Conservation (phyloP, 345 rosid species). For the Microcos paniculata region DNA sequence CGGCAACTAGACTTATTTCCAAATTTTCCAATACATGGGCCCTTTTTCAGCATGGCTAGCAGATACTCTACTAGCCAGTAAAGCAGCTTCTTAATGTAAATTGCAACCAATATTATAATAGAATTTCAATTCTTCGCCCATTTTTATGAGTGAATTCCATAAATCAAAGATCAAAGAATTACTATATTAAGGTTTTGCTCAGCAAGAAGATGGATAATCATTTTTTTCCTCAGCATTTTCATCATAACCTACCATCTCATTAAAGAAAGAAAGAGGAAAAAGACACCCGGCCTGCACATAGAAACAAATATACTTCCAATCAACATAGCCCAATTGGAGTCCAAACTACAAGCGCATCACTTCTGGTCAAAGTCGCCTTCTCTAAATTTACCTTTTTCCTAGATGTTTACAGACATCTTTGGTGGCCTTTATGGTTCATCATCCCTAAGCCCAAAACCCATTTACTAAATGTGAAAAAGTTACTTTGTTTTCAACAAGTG, state of each 20-base stretch:
- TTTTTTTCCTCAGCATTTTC: background rate
- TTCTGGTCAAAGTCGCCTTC: background rate
- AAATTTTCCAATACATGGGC: background rate
- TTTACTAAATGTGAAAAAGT: background rate
- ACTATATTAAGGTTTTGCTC: background rate
- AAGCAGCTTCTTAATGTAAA: background rate
- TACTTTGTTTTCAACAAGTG: background rate
- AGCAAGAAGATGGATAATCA: background rate
- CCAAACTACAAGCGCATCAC: background rate
- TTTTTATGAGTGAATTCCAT: background rate
- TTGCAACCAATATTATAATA: background rate
- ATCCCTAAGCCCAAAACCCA: background rate
- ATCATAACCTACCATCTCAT: background rate
- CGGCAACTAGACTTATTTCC: background rate
- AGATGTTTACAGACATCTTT: background rate
- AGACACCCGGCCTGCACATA: background rate
- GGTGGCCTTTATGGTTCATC: background rate
- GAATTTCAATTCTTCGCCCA: background rate
- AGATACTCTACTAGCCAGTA: background rate
- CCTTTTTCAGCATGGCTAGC: background rate
- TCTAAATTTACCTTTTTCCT: background rate
- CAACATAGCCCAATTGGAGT: background rate
- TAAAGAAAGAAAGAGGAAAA: background rate
- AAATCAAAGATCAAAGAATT: background rate
- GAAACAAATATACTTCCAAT: background rate